A percentile compares a stretch with the other conserved stretches of the same genome.
phyloP scores from a whole-genome alignment of 495 filamentous ascomycete genomes.

The Penicillium steckii region DNA sequence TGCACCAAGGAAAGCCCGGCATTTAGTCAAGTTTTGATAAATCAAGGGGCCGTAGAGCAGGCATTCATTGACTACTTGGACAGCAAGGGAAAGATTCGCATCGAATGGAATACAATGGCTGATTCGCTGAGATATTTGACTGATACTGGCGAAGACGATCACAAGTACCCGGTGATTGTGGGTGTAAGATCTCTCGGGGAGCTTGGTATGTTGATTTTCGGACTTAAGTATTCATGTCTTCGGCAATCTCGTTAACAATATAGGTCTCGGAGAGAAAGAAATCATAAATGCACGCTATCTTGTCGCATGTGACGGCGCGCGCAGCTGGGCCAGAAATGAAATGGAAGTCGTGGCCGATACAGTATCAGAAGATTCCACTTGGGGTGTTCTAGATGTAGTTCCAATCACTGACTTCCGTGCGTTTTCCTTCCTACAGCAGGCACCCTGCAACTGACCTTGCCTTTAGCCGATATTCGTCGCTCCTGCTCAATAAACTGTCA shows the following conservation, averaged over 20 bases:
- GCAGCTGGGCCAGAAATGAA: slow-evolving; percentile 21
- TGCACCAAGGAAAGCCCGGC: background rate
- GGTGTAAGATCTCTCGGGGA: background rate
- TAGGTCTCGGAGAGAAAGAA: slow-evolving; percentile 1
- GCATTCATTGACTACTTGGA: slow-evolving; percentile 1
- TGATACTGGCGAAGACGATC: background rate
- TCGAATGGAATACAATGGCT: background rate
- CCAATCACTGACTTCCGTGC: slow-evolving; percentile 25
- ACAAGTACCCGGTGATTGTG: background rate
- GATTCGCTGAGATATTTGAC: background rate
- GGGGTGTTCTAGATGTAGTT: slow-evolving; percentile 26
- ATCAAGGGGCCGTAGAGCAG: slow-evolving; percentile 3
- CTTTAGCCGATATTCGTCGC: slow-evolving; percentile 12
- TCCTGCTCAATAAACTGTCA: slow-evolving; percentile 15
- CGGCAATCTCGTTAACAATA: background rate
- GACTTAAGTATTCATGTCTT: background rate
- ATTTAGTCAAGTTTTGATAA: background rate
- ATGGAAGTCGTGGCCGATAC: slow-evolving; percentile 10
- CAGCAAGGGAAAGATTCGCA: background rate
- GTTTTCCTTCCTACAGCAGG: background rate
- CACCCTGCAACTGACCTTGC: background rate
- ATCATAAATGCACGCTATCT: slow-evolving; percentile 27
- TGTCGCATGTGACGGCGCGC: slow-evolving; percentile 26
- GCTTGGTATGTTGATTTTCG: background rate
- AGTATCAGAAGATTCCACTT: slow-evolving; percentile 6